phyloP scores from a whole-genome alignment of 2,329 filamentous ascomycete genomes.

The Fusarium transvaalense region DNA sequence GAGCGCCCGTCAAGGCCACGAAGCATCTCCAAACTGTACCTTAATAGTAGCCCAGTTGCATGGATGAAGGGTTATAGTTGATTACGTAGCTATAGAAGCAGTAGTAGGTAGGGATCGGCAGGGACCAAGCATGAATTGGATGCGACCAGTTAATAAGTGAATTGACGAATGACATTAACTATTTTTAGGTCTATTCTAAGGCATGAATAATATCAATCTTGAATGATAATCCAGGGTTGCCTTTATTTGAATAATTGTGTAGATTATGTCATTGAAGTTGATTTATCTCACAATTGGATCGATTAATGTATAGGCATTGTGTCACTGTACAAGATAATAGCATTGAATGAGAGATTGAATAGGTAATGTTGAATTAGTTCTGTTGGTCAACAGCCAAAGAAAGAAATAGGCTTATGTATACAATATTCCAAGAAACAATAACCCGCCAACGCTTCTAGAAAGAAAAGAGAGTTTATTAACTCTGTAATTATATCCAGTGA shows the following conservation, averaged over 20 bases:
- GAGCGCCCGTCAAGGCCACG: constrained; percentile 36
- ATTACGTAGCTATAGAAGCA: constrained; percentile 34
- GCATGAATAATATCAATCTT: background rate
- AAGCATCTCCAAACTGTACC: constrained; percentile 33
- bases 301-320: background rate
- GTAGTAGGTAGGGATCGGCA: constrained; percentile 31
- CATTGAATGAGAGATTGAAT: background rate
- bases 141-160: constrained; percentile 18
- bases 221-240: background rate
- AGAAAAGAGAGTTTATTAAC: background rate
- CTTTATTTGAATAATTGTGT: background rate
- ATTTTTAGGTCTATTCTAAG: background rate
- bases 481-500: too few species aligned
- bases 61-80: constrained; percentile 17
- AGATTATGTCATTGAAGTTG: background rate
- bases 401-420: background rate
- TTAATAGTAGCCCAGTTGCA: background rate
- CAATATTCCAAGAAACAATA: background rate
- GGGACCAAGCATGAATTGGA: constrained; percentile 23
- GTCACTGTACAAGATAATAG: background rate
- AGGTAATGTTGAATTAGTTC: constrained; percentile 7
- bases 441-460: background rate
- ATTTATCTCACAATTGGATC: background rate
- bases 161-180: constrained; percentile 3
- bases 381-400: constrained; percentile 19